Percentiles rank a stretch among this genome's conserved stretches.
phyloP scores from a whole-genome alignment of 768 basidiomycete genomes.

The Hydnomerulius pinastri region DNA sequence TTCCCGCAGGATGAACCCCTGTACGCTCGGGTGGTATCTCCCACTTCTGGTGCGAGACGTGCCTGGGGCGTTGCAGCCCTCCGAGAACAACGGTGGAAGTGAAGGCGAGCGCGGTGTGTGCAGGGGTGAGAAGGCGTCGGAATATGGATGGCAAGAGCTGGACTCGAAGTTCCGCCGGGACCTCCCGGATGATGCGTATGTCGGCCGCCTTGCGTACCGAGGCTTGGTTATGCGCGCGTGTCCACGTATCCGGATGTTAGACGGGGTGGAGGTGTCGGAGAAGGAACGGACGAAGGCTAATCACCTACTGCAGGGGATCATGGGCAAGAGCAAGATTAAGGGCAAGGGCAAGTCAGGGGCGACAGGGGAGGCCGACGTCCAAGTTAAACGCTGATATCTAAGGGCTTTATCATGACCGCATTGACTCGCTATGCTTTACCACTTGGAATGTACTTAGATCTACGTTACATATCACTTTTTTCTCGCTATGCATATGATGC shows the following conservation, averaged over 20 bases:
- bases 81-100: slow-evolving; percentile 38
- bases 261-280: slow-evolving; percentile 80
- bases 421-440: not conserved
- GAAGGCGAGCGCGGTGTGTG: slow-evolving; percentile 22
- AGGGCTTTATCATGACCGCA: slow-evolving; percentile 29
- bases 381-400: slow-evolving; percentile 26
- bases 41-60: slow-evolving; percentile 76
- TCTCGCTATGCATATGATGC: not conserved
- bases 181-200: slow-evolving; percentile 86
- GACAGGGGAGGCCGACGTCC: slow-evolving; percentile 16
- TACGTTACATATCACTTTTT: not conserved
- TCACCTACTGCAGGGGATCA: slow-evolving; percentile 60
- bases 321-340: slow-evolving; percentile 43
- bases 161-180: slow-evolving; percentile 87
- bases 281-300: slow-evolving; percentile 87
- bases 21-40: slow-evolving; percentile 94
- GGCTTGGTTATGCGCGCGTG: slow-evolving; percentile 85
- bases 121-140: slow-evolving; percentile 34
- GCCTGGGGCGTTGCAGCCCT: slow-evolving; percentile 67
- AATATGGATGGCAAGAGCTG: slow-evolving; percentile 65
- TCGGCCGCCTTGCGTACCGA: slow-evolving; percentile 86
- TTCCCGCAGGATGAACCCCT: slow-evolving; percentile 84
- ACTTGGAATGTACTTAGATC: not conserved
- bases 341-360: slow-evolving; percentile 19
- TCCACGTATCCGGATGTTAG: slow-evolving; percentile 65